A percentile compares a stretch with the other conserved stretches of the same genome.
Conservation (phyloP, 192 early-diverging fungal species). For the Coemansia sp. region DNA sequence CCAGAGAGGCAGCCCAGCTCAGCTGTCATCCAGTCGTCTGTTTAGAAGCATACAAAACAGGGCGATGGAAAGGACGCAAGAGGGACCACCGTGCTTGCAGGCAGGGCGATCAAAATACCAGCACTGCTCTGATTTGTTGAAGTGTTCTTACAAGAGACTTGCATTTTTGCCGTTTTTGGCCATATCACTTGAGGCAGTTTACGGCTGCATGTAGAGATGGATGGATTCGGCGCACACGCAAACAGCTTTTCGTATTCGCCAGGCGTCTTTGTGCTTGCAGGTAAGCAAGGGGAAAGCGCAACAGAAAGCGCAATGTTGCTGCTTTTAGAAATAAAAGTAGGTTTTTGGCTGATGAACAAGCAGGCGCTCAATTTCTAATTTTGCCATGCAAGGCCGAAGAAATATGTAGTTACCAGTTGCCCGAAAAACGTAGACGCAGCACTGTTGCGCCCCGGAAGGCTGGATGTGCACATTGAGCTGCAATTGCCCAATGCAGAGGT, state of each 20-base stretch:
- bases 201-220: slow-evolving; percentile 46
- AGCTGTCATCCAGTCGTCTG: background rate
- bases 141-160: background rate
- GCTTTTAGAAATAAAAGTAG: background rate
- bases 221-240: slow-evolving; percentile 46
- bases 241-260: slow-evolving; percentile 16
- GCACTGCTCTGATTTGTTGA: background rate
- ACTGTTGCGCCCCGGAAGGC: slow-evolving; percentile 79
- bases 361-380: background rate
- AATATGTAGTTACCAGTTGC: slow-evolving; percentile 69
- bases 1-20: background rate
- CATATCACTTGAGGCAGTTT: slow-evolving; percentile 1
- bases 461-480: slow-evolving; percentile 77
- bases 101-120: background rate
- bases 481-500: slow-evolving; percentile 61
- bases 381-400: background rate
- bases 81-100: no score
- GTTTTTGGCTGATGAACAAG: no score
- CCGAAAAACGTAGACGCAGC: slow-evolving; percentile 76
- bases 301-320: background rate
- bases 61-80: background rate
- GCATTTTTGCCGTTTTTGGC: background rate
- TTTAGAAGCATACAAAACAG: background rate
- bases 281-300: slow-evolving; percentile 31
- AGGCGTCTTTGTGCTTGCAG: slow-evolving; percentile 70